phyloP scores from a whole-genome alignment of 805 yeast species.

The Monosporozyma aerobia region DNA sequence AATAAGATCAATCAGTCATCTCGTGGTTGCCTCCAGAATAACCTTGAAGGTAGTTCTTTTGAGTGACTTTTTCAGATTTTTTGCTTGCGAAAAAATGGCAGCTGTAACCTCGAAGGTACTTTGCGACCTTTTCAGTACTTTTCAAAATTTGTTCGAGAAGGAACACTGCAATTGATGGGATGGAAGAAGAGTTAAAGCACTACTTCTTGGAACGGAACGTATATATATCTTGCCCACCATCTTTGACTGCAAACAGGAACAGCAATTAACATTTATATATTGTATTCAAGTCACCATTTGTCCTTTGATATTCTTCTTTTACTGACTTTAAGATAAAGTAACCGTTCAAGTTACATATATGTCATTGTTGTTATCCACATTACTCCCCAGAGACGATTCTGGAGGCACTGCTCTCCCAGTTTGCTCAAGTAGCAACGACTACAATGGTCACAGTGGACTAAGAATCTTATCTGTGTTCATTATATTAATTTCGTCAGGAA shows the following conservation, averaged over 20 bases:
- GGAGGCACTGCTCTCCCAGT: slow-evolving; percentile 1
- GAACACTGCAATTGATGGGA: neutral
- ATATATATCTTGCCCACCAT: neutral
- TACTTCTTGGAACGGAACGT: neutral
- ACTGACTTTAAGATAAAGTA: neutral
- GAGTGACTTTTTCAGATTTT: neutral
- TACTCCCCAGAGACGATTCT: slow-evolving; percentile 4
- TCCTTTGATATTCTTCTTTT: slow-evolving; percentile 37
- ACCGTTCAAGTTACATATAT: neutral
- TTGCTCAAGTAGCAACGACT: slow-evolving; percentile 37
- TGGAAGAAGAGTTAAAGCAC: neutral
- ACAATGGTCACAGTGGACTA: slow-evolving; percentile 32
- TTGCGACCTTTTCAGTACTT: neutral
- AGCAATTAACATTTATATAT: no score
- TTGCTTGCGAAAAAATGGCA: neutral
- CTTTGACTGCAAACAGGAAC: neutral
- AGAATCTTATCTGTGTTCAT: slow-evolving; percentile 57
- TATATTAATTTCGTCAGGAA: slow-evolving; percentile 43
- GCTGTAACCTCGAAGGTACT: neutral
- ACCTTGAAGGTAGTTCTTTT: slow-evolving; percentile 1
- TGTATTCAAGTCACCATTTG: slow-evolving; percentile 21
- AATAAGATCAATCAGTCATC: no score
- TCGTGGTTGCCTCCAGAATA: neutral
- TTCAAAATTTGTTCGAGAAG: neutral
- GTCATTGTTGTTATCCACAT: neutral